These are phyloP conservation scores for Blastocystis sp. DNA, from an alignment of 352 stramenopile genomes.

Conservation along the genomic window DNA sequence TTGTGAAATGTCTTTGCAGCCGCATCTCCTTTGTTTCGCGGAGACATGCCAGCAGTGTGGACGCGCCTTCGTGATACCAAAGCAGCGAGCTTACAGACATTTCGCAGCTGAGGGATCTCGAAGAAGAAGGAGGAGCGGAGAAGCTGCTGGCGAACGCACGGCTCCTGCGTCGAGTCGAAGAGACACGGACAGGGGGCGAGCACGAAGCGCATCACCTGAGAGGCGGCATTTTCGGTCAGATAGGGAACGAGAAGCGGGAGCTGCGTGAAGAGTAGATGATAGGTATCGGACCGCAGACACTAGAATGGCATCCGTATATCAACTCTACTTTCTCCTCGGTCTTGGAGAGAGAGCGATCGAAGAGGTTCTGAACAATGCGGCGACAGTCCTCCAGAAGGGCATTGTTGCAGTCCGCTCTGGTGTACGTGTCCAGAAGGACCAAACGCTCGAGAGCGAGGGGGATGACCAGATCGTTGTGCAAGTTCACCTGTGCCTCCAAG, in stretches of 20 bases:
- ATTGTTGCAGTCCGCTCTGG: background rate
- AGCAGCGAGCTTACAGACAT: background rate
- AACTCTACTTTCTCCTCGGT: background rate
- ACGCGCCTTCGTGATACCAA: background rate
- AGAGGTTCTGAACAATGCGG: background rate
- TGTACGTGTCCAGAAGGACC: conserved; percentile 8
- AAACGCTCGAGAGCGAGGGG: conserved; percentile 7
- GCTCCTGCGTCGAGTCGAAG: background rate
- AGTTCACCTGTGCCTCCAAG: background rate
- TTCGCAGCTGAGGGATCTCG: background rate
- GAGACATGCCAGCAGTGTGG: background rate
- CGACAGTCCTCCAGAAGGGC: background rate
- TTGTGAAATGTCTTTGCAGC: background rate
- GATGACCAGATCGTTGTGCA: background rate
- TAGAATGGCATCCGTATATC: background rate
- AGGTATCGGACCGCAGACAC: background rate
- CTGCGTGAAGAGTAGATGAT: background rate
- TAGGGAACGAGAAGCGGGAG: conserved; percentile 2
- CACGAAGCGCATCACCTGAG: background rate
- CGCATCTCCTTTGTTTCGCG: background rate
- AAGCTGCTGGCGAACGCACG: conserved; percentile 9
- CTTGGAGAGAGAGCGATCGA: background rate
- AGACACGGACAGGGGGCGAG: conserved; percentile 11
- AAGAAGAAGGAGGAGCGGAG: conserved; percentile 37
- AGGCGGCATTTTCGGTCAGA: background rate